Base-by-base conservation (phyloP, 1,284 basidiomycete species). In the Ceratobasidium sp. region DNA sequence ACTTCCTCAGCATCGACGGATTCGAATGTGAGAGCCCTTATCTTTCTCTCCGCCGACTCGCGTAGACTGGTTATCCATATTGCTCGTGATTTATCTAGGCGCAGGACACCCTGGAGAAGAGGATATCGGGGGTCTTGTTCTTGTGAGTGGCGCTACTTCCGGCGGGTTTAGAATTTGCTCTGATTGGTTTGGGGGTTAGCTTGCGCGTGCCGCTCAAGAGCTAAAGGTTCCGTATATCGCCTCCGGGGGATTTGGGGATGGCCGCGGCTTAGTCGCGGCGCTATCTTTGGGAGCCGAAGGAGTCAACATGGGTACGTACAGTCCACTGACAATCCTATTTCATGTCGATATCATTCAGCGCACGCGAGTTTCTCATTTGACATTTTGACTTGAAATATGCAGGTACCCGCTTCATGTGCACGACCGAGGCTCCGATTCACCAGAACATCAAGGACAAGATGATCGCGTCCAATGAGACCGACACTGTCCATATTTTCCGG, bases 101-200 rank as follows among this genome's bases (percentile, higher is more conserved):
- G 94, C 95, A 46, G 96, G 96, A 35, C 95, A 98, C 81, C 96
- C 95, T 5, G 96, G 96, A 75, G 96, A 98, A 80, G 93, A 98
- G 72, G 96, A 98, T 80, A 93, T 98, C 43, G 94, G 94, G 11
- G 94, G 93, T 5, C 79, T 98, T n/a, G 91, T 98, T 4, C 82
- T 98, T 80, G 92, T 95, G 77, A 74, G 85, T 80, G 18, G 43
- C 18, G 43, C 43, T 44, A 44, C 18, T 44, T 44, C 11, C 18
- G 18, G 18, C 43, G 9, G 11, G 43, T 18, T 18, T 44, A 44
- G 18, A 9, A n/a, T 16, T 18, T 38, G 16, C 14, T 30, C 32
- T 13, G 14, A 7, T 7, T 26, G 16, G 52, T 59, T 30, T 28
- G 35, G 4, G 7, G 6, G 3, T 4, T 73, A 94, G 92, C 85